Percentiles rank a stretch among this genome's conserved stretches.
Conservation (phyloP, 1,284 basidiomycete species). For the Rhodotorula sp. region DNA sequence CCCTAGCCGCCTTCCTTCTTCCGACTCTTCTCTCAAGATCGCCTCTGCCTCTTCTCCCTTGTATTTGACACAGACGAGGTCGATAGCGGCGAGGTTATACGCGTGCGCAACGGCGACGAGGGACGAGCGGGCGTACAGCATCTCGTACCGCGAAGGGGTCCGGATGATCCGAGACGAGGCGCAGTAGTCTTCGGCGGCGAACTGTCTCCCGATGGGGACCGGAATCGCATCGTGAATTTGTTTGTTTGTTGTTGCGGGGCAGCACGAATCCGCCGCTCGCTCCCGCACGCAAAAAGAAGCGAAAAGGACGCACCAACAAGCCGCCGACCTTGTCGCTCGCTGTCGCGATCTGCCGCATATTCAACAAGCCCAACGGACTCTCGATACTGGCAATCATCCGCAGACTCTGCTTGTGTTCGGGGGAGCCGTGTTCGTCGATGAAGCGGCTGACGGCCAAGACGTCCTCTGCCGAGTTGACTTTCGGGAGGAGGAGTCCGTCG, state of each 20-base stretch:
- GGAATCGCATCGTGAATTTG: too few species aligned
- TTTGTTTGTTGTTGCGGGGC: background rate
- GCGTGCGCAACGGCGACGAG: constrained; percentile 82
- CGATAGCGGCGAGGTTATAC: constrained; percentile 77
- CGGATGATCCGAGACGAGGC: constrained; percentile 82
- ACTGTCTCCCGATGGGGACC: constrained; percentile 54
- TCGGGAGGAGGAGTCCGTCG: constrained; percentile 41
- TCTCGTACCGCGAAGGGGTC: constrained; percentile 68
- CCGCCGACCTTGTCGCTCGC: constrained; percentile 12
- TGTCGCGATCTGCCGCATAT: constrained; percentile 34
- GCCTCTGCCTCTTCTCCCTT: constrained; percentile 16
- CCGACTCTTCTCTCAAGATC: constrained; percentile 16
- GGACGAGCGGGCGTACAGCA: constrained; percentile 81
- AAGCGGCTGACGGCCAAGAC: constrained; percentile 28
- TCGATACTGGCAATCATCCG: constrained; percentile 40
- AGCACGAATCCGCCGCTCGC: background rate
- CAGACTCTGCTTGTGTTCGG: background rate
- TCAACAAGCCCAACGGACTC: constrained; percentile 38
- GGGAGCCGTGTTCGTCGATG: constrained; percentile 4
- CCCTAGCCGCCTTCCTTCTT: constrained; percentile 64
- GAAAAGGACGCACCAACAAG: constrained; percentile 22
- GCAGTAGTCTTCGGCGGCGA: constrained; percentile 83
- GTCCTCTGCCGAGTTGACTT: constrained; percentile 37
- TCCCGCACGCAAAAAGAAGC: background rate
- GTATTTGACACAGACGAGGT: constrained; percentile 60